Evolutionary conservation across 345 rosid genomes (phyloP).

Genomic region (Firmiana major): DNA sequence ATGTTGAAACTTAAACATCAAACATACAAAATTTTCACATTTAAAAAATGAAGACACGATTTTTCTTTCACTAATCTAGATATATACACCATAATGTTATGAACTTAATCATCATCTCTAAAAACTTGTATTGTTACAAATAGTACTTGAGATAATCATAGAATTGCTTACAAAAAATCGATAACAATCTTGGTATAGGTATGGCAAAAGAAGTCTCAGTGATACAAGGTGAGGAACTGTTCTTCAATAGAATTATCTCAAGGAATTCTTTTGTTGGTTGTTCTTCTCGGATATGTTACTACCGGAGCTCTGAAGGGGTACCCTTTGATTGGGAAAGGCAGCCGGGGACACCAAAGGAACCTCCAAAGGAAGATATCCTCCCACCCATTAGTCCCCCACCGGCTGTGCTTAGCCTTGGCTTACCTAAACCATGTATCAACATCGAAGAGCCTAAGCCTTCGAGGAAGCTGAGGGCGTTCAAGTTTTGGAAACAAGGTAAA

Average conservation of each 20-base stretch:
- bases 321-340: constrained; percentile 70
- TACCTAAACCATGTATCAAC: constrained; percentile 49
- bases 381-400: constrained; percentile 70
- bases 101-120: background rate
- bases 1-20: too few species aligned
- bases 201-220: constrained; percentile 24
- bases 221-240: constrained; percentile 32
- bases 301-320: constrained; percentile 33
- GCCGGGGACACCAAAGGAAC: constrained; percentile 53
- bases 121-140: background rate
- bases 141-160: background rate
- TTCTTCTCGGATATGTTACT: constrained; percentile 36
- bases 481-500: constrained; percentile 43
- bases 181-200: constrained; percentile 1
- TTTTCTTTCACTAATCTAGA: background rate
- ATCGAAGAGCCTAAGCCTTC: constrained; percentile 28
- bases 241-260: constrained; percentile 36
- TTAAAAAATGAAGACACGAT: too few species aligned
- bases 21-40: too few species aligned
- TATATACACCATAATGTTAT: background rate
- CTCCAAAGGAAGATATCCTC: constrained; percentile 24
- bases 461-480: constrained; percentile 25
- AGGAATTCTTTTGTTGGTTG: constrained; percentile 35
- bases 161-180: constrained; percentile 24
- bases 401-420: constrained; percentile 45